Percentiles rank a stretch among this genome's conserved stretches.
Evolutionary conservation across 495 filamentous ascomycete species (phyloP).

Genomic region (Aeminium ludgeri): DNA sequence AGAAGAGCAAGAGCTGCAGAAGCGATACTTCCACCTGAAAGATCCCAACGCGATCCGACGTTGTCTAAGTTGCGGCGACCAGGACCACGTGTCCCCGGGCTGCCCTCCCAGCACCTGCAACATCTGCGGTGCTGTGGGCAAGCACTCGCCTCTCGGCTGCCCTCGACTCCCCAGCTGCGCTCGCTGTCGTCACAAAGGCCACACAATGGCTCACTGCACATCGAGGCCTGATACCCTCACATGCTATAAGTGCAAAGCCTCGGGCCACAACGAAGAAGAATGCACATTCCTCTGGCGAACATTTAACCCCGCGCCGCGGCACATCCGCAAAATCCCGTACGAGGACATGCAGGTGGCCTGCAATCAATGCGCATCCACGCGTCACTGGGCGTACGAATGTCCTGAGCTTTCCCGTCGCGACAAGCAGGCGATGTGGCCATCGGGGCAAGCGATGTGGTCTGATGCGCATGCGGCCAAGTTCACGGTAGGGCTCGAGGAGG

Average conservation of each 20-base stretch:
- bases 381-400: background rate
- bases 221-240: background rate
- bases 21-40: slow-evolving; percentile 7
- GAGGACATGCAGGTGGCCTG: no score
- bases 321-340: no score
- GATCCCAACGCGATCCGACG: background rate
- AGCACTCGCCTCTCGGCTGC: slow-evolving; percentile 7
- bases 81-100: slow-evolving; percentile 2
- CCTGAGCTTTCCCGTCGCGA: background rate
- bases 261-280: slow-evolving; percentile 9
- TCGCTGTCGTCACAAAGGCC: slow-evolving; percentile 8
- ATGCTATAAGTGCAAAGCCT: slow-evolving; percentile 5
- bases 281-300: slow-evolving; percentile 10
- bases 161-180: slow-evolving; percentile 5
- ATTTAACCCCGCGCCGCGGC: no score
- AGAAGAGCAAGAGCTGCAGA: slow-evolving; percentile 4
- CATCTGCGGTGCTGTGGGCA: background rate
- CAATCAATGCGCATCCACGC: background rate
- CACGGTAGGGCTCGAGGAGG: no score
- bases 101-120: slow-evolving; percentile 4
- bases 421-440: no score
- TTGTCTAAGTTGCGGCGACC: slow-evolving; percentile 5
- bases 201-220: background rate
- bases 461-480: no score
- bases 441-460: no score